A percentile compares a stretch with the other conserved stretches of the same genome.
These are phyloP conservation scores for Parastagonospora nodorum DNA, from an alignment of 2,329 filamentous ascomycete species.

Conservation along the genomic window DNA sequence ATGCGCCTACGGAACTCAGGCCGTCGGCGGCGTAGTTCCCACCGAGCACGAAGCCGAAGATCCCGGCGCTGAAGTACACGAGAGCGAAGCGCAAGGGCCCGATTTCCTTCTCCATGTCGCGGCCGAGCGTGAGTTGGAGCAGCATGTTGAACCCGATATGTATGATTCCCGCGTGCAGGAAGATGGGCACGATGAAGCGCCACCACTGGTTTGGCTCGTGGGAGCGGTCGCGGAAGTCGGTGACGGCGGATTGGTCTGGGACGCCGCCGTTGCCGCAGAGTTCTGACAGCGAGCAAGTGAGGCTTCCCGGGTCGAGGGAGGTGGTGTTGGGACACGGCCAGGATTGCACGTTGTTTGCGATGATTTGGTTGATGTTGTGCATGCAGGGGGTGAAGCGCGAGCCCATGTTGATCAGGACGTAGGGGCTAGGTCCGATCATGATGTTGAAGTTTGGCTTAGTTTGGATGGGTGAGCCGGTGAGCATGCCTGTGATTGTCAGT, in stretches of 20 bases:
- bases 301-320: constrained; percentile 63
- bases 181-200: constrained; percentile 94
- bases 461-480: constrained; percentile 79
- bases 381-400: constrained; percentile 92
- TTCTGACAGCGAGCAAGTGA: constrained; percentile 73
- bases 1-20: constrained; percentile 82
- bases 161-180: constrained; percentile 89
- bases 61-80: constrained; percentile 88
- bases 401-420: constrained; percentile 95
- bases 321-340: constrained; percentile 81
- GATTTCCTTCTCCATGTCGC: constrained; percentile 91
- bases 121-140: constrained; percentile 84
- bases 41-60: constrained; percentile 94
- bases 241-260: constrained; percentile 63
- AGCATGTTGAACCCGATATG: constrained; percentile 97
- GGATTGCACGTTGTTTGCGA: constrained; percentile 55
- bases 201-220: constrained; percentile 91
- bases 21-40: constrained; percentile 88
- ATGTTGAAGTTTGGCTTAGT: constrained; percentile 88
- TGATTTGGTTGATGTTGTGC: constrained; percentile 76
- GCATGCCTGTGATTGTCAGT: constrained; percentile 57
- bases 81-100: constrained; percentile 85
- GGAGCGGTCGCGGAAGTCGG: constrained; percentile 59
- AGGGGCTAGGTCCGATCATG: constrained; percentile 93
- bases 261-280: constrained; percentile 85